A percentile compares a stretch with the other conserved stretches of the same genome.
phyloP scores from a whole-genome alignment of 129 eudicot genomes.

The Erigeron canadensis region DNA sequence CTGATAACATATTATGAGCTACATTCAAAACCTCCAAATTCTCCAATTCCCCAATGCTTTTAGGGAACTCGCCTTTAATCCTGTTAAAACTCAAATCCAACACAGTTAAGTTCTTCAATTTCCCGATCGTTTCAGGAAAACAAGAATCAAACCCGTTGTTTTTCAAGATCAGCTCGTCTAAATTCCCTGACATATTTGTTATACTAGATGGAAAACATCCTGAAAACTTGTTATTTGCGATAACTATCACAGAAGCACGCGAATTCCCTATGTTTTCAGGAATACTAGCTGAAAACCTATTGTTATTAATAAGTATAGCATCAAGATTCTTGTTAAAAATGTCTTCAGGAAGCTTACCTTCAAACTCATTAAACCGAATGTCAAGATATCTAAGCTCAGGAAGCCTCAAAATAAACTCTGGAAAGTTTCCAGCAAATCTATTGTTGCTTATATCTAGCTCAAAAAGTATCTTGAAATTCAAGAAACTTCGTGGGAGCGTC shows the following conservation, averaged over 20 bases:
- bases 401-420: conserved; percentile 45
- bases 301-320: conserved; percentile 66
- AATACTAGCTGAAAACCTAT: conserved; percentile 45
- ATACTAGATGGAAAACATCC: conserved; percentile 72
- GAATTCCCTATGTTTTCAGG: conserved; percentile 70
- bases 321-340: conserved; percentile 65
- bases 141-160: conserved; percentile 57
- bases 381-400: conserved; percentile 57
- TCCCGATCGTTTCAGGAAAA: conserved; percentile 54
- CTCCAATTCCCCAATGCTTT: conserved; percentile 42
- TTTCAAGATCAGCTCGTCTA: conserved; percentile 48
- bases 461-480: conserved; percentile 46
- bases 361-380: conserved; percentile 71
- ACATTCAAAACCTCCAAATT: conserved; percentile 43
- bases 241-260: conserved; percentile 56
- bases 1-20: conserved; percentile 53
- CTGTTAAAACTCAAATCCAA: conserved; percentile 57
- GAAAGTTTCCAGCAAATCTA: conserved; percentile 63
- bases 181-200: conserved; percentile 45
- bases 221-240: conserved; percentile 53
- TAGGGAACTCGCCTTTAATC: conserved; percentile 51
- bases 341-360: conserved; percentile 55
- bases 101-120: conserved; percentile 49
- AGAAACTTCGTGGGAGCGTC: conserved; percentile 47
- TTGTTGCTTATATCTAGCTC: conserved; percentile 86